phyloP scores from a whole-genome alignment of 192 early-diverging fungal species.

The Paraglomus brasilianum region DNA sequence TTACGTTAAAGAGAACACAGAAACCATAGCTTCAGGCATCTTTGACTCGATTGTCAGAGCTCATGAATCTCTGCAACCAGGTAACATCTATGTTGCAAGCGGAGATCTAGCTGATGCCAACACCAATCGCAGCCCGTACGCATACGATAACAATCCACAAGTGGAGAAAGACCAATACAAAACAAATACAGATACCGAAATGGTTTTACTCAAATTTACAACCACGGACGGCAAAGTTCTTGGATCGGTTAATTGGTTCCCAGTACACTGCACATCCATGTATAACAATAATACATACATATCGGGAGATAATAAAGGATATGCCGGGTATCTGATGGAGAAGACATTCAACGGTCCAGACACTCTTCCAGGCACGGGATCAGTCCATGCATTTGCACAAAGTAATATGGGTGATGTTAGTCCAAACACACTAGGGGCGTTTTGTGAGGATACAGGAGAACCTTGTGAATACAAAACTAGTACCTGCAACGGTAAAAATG shows the following conservation, averaged over 20 bases:
- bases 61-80: slow-evolving; percentile 32
- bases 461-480: slow-evolving; percentile 33
- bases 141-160: slow-evolving; percentile 36
- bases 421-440: slow-evolving; percentile 39
- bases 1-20: slow-evolving; percentile 33
- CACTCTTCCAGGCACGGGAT: slow-evolving; percentile 27
- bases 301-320: slow-evolving; percentile 40
- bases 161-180: slow-evolving; percentile 31
- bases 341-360: slow-evolving; percentile 28
- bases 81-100: background rate
- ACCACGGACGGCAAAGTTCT: slow-evolving; percentile 17
- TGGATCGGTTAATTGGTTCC: slow-evolving; percentile 37
- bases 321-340: slow-evolving; percentile 34
- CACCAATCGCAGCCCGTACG: slow-evolving; percentile 34
- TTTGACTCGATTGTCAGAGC: slow-evolving; percentile 32
- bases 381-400: slow-evolving; percentile 36
- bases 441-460: slow-evolving; percentile 34
- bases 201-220: slow-evolving; percentile 34
- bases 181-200: slow-evolving; percentile 35
- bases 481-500: slow-evolving; percentile 16
- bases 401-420: slow-evolving; percentile 35
- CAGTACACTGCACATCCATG: slow-evolving; percentile 37
- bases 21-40: slow-evolving; percentile 34
- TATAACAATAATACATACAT: slow-evolving; percentile 35
- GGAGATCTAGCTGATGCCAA: slow-evolving; percentile 36